Evolutionary conservation across 2,329 filamentous ascomycete genomes (phyloP).

Genomic region (Exophiala mesophila): DNA sequence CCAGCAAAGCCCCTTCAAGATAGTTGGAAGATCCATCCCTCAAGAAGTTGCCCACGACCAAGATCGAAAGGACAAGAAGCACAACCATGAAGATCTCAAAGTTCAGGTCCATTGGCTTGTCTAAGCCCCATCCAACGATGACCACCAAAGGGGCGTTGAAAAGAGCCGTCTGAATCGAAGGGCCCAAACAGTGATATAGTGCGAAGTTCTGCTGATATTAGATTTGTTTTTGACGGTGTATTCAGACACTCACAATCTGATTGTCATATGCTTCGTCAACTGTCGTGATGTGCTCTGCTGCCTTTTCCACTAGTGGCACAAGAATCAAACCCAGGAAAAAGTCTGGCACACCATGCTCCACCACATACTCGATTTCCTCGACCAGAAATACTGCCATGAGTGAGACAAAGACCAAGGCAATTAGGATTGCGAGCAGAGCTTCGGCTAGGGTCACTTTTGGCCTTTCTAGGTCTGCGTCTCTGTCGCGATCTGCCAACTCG

Average conservation of each 20-base stretch:
- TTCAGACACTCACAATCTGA: conserved; percentile 41
- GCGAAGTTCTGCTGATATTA: conserved; percentile 59
- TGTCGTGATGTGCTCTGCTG: conserved; percentile 75
- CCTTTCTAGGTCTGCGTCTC: conserved; percentile 54
- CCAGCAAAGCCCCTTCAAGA: conserved; percentile 74
- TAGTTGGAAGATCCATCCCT: conserved; percentile 87
- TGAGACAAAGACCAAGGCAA: conserved; percentile 64
- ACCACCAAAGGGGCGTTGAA: conserved; percentile 80
- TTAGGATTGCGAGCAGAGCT: conserved; percentile 57
- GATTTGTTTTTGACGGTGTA: conserved; percentile 9
- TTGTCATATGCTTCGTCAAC: conserved; percentile 75
- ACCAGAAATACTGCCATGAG: conserved; percentile 72
- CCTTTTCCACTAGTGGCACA: conserved; percentile 69
- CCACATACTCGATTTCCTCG: conserved; percentile 61
- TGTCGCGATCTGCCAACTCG: conserved; percentile 62
- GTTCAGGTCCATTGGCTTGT: conserved; percentile 65
- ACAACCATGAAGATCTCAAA: conserved; percentile 84
- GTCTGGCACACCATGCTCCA: conserved; percentile 49
- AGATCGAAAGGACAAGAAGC: conserved; percentile 72
- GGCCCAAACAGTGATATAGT: conserved; percentile 75
- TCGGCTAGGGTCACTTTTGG: conserved; percentile 70
- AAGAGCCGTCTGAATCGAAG: conserved; percentile 81
- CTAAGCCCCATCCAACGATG: conserved; percentile 75
- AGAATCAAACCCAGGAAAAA: conserved; percentile 51
- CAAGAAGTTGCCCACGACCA: conserved; percentile 81